These are phyloP conservation scores for Conidiobolus incongruus DNA, from an alignment of 371 early-diverging fungal species.

Conservation along the genomic window DNA sequence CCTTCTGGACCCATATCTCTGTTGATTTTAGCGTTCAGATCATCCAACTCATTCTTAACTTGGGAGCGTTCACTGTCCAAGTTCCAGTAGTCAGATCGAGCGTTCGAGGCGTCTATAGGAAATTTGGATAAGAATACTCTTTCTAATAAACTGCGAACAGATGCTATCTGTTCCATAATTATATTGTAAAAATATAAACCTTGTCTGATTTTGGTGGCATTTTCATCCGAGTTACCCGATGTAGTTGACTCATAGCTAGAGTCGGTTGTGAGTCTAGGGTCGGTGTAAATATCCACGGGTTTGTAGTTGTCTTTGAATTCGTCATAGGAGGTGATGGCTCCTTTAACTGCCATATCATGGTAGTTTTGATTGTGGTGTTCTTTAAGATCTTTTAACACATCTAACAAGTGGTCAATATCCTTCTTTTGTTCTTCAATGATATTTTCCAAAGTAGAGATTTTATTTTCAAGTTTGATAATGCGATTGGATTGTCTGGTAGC, in stretches of 20 bases:
- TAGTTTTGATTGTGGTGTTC: constrained; percentile 48
- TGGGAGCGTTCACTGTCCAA: constrained; percentile 13
- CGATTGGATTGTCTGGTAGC: constrained; percentile 7
- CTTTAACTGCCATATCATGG: constrained; percentile 49
- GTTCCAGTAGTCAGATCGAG: constrained; percentile 12
- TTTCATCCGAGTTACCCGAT: too few relatives aligned
- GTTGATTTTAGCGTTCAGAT: constrained; percentile 15
- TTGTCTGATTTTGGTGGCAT: too few relatives aligned
- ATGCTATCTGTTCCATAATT: too few relatives aligned
- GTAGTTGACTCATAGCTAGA: neutral
- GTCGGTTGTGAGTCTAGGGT: neutral
- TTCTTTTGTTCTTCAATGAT: constrained; percentile 13
- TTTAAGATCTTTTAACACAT: constrained; percentile 30
- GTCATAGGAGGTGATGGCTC: constrained; percentile 30
- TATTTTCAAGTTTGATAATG: constrained; percentile 5
- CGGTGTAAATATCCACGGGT: neutral
- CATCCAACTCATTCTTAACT: constrained; percentile 7
- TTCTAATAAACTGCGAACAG: too few relatives aligned
- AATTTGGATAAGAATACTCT: neutral
- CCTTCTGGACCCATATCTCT: constrained; percentile 32
- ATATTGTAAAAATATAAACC: too few relatives aligned
- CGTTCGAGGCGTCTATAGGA: constrained; percentile 6
- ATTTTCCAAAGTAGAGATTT: constrained; percentile 7
- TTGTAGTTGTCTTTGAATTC: constrained; percentile 16
- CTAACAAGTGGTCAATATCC: constrained; percentile 14